Evolutionary conservation across 345 rosid species (phyloP).

Genomic region (Populus tremula): DNA sequence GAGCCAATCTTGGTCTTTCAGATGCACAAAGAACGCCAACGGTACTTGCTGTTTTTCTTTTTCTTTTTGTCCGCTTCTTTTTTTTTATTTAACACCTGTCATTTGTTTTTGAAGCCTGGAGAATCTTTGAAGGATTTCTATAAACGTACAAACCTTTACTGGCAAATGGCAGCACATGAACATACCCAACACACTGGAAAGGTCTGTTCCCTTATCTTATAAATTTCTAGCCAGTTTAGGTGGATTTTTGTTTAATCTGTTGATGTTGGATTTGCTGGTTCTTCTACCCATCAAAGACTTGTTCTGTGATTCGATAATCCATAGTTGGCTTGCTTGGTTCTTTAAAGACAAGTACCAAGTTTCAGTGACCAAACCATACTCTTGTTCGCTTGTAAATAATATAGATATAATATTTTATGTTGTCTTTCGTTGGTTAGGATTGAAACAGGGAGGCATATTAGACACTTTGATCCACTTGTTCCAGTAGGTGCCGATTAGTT

Average conservation of each 20-base stretch:
- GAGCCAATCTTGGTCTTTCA: conserved; percentile 93
- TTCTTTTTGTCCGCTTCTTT: background rate
- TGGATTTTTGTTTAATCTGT: background rate
- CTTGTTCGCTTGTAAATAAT: background rate
- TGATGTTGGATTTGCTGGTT: background rate
- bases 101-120: conserved; percentile 64
- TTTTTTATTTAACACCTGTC: conserved; percentile 8
- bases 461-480: background rate
- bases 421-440: background rate
- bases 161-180: conserved; percentile 99
- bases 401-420: background rate
- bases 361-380: background rate
- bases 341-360: background rate
- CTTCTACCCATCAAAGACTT: background rate
- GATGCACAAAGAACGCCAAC: conserved; percentile 92
- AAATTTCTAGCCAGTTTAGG: background rate
- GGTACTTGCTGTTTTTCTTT: conserved; percentile 37
- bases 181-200: conserved; percentile 98
- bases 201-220: conserved; percentile 41
- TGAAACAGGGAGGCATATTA: background rate
- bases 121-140: conserved; percentile 92
- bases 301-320: background rate
- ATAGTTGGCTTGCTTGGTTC: background rate
- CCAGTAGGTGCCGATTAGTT: too few relatives aligned
- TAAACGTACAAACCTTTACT: conserved; percentile 80